Conservation (phyloP, 768 basidiomycete species). For the Lactifluus hygrophoroides region DNA sequence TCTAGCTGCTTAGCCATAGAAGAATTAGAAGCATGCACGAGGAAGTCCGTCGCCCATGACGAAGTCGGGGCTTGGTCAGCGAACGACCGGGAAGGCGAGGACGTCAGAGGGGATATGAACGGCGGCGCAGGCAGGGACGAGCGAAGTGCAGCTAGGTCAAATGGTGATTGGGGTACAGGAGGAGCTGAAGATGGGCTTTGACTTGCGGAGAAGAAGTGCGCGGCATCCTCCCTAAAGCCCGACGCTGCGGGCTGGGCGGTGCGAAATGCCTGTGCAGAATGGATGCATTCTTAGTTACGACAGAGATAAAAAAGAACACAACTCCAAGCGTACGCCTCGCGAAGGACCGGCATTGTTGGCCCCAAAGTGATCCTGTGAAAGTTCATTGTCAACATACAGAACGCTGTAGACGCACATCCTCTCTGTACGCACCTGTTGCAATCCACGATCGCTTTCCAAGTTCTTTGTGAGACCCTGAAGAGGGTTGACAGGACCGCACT, state of each 20-base stretch:
- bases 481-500: conserved; percentile 83
- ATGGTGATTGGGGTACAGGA: conserved; percentile 34
- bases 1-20: neutral
- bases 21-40: conserved; percentile 29
- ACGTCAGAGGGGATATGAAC: neutral
- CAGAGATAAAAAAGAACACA: neutral
- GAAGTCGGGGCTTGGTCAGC: conserved; percentile 23
- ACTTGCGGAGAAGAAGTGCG: conserved; percentile 51
- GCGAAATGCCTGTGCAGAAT: conserved; percentile 8
- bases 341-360: conserved; percentile 53
- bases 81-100: conserved; percentile 21
- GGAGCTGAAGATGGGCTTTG: conserved; percentile 28
- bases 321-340: conserved; percentile 40
- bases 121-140: conserved; percentile 35
- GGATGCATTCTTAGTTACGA: neutral
- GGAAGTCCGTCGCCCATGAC: conserved; percentile 60
- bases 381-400: neutral
- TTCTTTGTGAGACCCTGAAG: conserved; percentile 71
- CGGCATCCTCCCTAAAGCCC: conserved; percentile 53
- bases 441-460: conserved; percentile 70
- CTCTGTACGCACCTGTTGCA: conserved; percentile 55
- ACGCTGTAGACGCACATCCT: neutral
- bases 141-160: conserved; percentile 52
- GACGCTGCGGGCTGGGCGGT: conserved; percentile 25
- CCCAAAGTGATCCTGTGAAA: conserved; percentile 59